Conservation (phyloP, 208 protist species). For the Leptomonas seymouri region DNA sequence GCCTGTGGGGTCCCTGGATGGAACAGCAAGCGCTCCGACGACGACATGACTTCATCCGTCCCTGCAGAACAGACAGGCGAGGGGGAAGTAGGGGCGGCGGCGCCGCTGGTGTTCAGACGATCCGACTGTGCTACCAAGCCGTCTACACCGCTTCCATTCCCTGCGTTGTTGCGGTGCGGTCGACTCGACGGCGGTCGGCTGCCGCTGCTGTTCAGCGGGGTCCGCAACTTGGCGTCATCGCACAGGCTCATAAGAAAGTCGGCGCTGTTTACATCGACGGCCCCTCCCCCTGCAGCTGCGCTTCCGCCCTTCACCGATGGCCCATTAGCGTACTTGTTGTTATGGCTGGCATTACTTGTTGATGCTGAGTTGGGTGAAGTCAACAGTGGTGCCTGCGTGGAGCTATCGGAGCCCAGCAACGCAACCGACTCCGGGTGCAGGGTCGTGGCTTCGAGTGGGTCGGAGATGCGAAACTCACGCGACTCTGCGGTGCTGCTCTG, state of each 20-base stretch:
- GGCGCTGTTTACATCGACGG: slow-evolving; percentile 37
- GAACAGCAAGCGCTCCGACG: slow-evolving; percentile 31
- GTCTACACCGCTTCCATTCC: neutral
- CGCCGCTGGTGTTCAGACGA: slow-evolving; percentile 13
- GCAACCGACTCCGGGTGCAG: neutral
- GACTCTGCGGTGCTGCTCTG: neutral
- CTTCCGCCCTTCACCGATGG: neutral
- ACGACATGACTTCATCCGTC: slow-evolving; percentile 24
- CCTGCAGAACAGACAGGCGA: slow-evolving; percentile 13
- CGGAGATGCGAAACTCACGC: neutral
- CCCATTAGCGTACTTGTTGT: neutral
- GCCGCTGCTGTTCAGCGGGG: slow-evolving; percentile 37
- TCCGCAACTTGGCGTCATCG: slow-evolving; percentile 58
- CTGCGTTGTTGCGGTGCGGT: neutral
- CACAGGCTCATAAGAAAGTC: slow-evolving; percentile 73
- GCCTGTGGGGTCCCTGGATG: neutral
- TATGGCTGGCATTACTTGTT: neutral
- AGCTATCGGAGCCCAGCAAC: slow-evolving; percentile 26
- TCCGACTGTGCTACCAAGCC: neutral
- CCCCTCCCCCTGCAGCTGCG: neutral
- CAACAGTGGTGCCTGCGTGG: slow-evolving; percentile 8
- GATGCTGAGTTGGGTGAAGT: neutral
- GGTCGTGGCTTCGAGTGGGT: neutral
- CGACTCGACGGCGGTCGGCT: neutral
- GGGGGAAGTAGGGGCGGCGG: slow-evolving; percentile 1